Evolutionary conservation across 2,329 filamentous ascomycete species (phyloP).

Genomic region (Cladosporium halotolerans): DNA sequence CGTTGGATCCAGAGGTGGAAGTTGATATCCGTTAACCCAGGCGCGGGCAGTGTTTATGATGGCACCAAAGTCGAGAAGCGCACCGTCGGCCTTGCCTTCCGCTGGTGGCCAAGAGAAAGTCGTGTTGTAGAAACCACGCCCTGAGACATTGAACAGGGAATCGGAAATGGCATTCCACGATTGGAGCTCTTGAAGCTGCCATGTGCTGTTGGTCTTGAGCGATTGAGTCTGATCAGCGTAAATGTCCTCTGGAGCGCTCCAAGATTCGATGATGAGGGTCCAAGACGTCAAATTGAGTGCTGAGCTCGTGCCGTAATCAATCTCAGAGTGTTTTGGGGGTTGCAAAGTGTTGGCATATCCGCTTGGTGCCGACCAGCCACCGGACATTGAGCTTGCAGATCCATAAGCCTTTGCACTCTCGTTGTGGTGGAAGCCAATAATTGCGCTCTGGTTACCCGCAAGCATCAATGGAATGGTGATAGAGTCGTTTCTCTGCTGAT

Average conservation of each 20-base stretch:
- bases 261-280: slow-evolving; percentile 35
- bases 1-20: slow-evolving; percentile 29
- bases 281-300: slow-evolving; percentile 30
- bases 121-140: slow-evolving; percentile 32
- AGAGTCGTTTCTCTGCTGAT: slow-evolving; percentile 23
- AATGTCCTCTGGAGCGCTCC: slow-evolving; percentile 33
- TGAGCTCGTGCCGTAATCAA: background rate
- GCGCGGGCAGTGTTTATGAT: slow-evolving; percentile 27
- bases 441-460: slow-evolving; percentile 35
- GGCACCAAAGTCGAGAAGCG: slow-evolving; percentile 24
- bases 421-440: slow-evolving; percentile 33
- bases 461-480: slow-evolving; percentile 33
- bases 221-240: slow-evolving; percentile 19
- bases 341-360: too few relatives aligned
- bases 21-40: slow-evolving; percentile 25
- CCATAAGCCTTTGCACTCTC: slow-evolving; percentile 4
- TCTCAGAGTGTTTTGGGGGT: slow-evolving; percentile 5
- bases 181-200: slow-evolving; percentile 25
- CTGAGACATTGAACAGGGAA: slow-evolving; percentile 27
- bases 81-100: slow-evolving; percentile 16
- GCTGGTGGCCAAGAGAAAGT: slow-evolving; percentile 24
- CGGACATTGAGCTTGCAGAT: too few relatives aligned
- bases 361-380: too few relatives aligned
- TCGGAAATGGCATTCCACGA: slow-evolving; percentile 32
- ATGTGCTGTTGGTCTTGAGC: slow-evolving; percentile 26